Evolutionary conservation across 352 stramenopile genomes (phyloP).

Genomic region (Phytopythium mirpurense): DNA sequence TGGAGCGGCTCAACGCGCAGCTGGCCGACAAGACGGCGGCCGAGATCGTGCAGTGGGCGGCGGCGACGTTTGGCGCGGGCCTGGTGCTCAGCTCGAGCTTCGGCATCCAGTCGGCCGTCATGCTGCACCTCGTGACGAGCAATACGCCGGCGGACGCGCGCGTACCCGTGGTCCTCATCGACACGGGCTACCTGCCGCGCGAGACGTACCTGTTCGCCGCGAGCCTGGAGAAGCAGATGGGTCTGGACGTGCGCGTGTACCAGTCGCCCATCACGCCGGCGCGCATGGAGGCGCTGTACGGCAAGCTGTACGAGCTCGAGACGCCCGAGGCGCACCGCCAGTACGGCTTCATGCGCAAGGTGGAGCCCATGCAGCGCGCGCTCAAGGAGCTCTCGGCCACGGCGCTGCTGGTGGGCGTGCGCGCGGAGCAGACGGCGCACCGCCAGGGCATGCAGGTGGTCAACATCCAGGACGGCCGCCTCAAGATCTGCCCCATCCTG

Average conservation of each 20-base stretch:
- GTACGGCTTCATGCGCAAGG: slow-evolving; percentile 81
- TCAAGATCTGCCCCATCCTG: slow-evolving; percentile 87
- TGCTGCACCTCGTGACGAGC: slow-evolving; percentile 67
- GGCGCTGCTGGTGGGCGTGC: slow-evolving; percentile 74
- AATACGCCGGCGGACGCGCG: slow-evolving; percentile 14
- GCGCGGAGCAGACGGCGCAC: slow-evolving; percentile 69
- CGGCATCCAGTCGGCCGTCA: slow-evolving; percentile 81
- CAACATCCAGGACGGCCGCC: slow-evolving; percentile 70
- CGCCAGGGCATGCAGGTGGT: slow-evolving; percentile 70
- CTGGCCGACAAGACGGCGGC: slow-evolving; percentile 41
- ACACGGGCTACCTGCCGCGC: slow-evolving; percentile 78
- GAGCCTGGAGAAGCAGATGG: slow-evolving; percentile 50
- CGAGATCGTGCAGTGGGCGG: slow-evolving; percentile 69
- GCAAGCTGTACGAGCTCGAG: slow-evolving; percentile 75
- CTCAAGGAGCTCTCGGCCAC: slow-evolving; percentile 51
- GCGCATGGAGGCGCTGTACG: slow-evolving; percentile 83
- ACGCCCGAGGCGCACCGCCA: slow-evolving; percentile 67
- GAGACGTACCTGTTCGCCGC: slow-evolving; percentile 85
- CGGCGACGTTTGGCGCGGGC: slow-evolving; percentile 58
- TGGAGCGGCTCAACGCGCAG: slow-evolving; percentile 56
- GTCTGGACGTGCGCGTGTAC: slow-evolving; percentile 72
- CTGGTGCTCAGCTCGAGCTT: slow-evolving; percentile 83
- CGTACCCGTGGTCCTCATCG: slow-evolving; percentile 78
- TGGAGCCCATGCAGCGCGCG: slow-evolving; percentile 81
- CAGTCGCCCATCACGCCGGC: slow-evolving; percentile 70